Evolutionary conservation across 2,329 filamentous ascomycete genomes (phyloP), one percentile per base, ranked within the genome.

Genomic region (Stromatinia cepivora): DNA sequence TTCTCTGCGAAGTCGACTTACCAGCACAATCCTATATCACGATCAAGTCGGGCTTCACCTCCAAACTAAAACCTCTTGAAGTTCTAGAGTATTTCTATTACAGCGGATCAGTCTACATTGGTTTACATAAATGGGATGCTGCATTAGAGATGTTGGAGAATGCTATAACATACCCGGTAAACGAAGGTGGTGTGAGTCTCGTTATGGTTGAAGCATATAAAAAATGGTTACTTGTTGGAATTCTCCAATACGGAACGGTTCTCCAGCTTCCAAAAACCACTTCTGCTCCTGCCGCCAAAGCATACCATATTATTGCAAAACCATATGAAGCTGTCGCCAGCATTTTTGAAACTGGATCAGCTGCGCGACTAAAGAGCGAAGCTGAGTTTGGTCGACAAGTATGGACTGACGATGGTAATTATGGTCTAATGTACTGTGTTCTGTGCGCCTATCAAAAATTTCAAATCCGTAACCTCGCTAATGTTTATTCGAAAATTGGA

Each of bases 161-260:
- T 70, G 86, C 87, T 56, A 82, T 97, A 48, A 86, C 89, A 4
- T 88, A 89, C 69, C 92, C 93, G 0, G 83, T 84, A 0, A 84
- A 82, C 65, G 89, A 88, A 28, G 82, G 84, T 45, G 84, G 87
- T 48, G 83, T 88, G 17, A 94, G 90, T 79, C 90, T 88, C 78
- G 84, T 96, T 64, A 95, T 95, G 90, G 84, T 91, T 5, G 93
- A 97, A 73, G 92, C 92, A 8, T 94, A 97, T 83, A 96, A 94
- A 81, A 96, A 94, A 80, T 97, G 93, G 91, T 78, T 96, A 11
- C 81, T 99, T 22, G 85, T 93, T 13, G 88, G 88, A 66, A 84
- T 97, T 67, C 82, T 99, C 25, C 83, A 87, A 9, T 82, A 88
- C 66, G 94, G 93, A 73, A 86, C 83, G 75, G 82, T 83, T 6